phyloP scores from a whole-genome alignment of 768 basidiomycete genomes.

The Mycena polygramma region DNA sequence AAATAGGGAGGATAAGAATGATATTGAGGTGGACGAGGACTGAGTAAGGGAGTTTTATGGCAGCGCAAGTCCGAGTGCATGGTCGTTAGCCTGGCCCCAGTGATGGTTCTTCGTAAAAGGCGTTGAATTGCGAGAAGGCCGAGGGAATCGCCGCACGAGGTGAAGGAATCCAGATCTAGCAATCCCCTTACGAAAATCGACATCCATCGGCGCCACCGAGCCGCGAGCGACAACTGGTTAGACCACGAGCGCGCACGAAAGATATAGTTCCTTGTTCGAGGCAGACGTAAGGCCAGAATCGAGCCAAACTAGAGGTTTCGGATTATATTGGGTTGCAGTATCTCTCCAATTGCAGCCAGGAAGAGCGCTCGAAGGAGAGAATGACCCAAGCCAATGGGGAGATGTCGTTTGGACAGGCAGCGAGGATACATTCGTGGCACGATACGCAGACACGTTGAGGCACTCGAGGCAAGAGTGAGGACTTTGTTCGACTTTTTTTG shows the following conservation, averaged over 20 bases:
- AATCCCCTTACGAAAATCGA: slow-evolving; percentile 15
- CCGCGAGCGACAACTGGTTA: slow-evolving; percentile 22
- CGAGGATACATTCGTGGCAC: slow-evolving; percentile 22
- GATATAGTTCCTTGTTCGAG: slow-evolving; percentile 5
- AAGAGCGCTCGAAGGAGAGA: slow-evolving; percentile 9
- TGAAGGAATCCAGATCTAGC: slow-evolving; percentile 29
- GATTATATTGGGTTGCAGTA: neutral
- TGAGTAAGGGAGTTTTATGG: slow-evolving; percentile 26
- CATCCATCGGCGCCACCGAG: slow-evolving; percentile 26
- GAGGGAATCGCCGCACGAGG: slow-evolving; percentile 34
- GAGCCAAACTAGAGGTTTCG: slow-evolving; percentile 1
- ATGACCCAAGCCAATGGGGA: neutral
- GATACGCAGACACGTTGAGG: slow-evolving; percentile 28
- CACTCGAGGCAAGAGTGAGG: slow-evolving; percentile 23
- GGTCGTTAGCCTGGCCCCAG: slow-evolving; percentile 25
- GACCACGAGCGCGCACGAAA: slow-evolving; percentile 4
- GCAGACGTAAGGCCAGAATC: slow-evolving; percentile 21
- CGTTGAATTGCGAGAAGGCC: slow-evolving; percentile 25
- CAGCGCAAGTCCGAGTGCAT: slow-evolving; percentile 26
- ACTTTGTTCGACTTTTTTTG: slow-evolving; percentile 8
- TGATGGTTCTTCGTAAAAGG: slow-evolving; percentile 32
- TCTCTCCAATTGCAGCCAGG: neutral
- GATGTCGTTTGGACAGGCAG: slow-evolving; percentile 23
- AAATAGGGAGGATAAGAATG: slow-evolving; percentile 20
- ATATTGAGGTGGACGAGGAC: slow-evolving; percentile 3